phyloP scores from a whole-genome alignment of 2,329 filamentous ascomycete species.

The Alternaria tenuissima region DNA sequence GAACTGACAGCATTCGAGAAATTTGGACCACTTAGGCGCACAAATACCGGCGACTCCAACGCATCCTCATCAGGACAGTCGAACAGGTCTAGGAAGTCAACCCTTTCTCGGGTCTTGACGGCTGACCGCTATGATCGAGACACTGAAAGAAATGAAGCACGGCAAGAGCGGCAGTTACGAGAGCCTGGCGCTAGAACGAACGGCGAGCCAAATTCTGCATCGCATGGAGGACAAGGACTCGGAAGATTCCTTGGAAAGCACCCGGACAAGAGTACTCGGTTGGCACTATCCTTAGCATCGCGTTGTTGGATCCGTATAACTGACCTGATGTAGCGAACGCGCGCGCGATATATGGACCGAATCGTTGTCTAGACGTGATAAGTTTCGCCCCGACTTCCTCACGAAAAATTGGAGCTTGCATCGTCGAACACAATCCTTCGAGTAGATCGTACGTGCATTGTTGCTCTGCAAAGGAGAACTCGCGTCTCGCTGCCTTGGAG shows the following conservation, averaged over 20 bases:
- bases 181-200: constrained; percentile 38
- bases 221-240: constrained; percentile 46
- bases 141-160: constrained; percentile 47
- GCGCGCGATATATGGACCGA: constrained; percentile 46
- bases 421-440: constrained; percentile 48
- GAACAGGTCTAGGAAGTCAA: constrained; percentile 14
- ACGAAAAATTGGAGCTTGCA: constrained; percentile 46
- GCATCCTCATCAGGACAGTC: constrained; percentile 16
- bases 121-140: constrained; percentile 41
- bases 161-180: constrained; percentile 42
- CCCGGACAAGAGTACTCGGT: constrained; percentile 45
- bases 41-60: constrained; percentile 15
- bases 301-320: not conserved
- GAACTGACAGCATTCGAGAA: constrained; percentile 7
- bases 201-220: constrained; percentile 43
- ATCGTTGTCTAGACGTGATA: constrained; percentile 48
- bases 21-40: constrained; percentile 16
- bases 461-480: constrained; percentile 42
- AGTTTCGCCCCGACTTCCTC: constrained; percentile 46
- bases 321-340: constrained; percentile 40
- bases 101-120: constrained; percentile 17
- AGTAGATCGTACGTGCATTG: constrained; percentile 49
- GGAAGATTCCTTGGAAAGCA: constrained; percentile 46
- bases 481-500: constrained; percentile 42
- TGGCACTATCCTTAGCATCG: not conserved